Base-by-base conservation (phyloP, 805 yeast species). In the Teunomyces lycoperdinae region DNA sequence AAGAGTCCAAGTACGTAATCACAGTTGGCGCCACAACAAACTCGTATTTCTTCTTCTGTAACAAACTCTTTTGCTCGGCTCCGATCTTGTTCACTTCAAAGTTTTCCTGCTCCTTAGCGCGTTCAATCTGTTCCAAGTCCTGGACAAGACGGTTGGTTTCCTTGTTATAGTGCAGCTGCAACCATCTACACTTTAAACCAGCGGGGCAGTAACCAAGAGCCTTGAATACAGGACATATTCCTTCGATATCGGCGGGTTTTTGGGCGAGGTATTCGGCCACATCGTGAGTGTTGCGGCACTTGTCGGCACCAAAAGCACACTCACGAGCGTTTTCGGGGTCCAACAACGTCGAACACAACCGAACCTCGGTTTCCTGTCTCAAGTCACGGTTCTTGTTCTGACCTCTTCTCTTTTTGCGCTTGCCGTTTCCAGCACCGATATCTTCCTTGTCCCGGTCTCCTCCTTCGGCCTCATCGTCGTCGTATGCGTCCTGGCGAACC, bases 111-210 rank as follows among this genome's bases (percentile, higher is more conserved):
- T 20, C 24, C 55, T 64, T 54, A 51, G 56, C 51, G 9, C 40
- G 58, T 7, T 68, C 77, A 33, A 67, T 67, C 50, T 64, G 62
- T 1, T 58, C 79, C 43, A 64, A 62, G 59, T 80, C 83, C 46
- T 64, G 74, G 31, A 74, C 50, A 16, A 84, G 64, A 50, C 64
- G 69, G 46, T 68, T 71, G 13, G 74, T 66, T 48, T 73, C 84
- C 29, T 60, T 61, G 55, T 77, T 63, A 59, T 71, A 78, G 68
- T 94, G 98, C 11, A 88, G 79, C 3, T 78, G 70, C 48, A 94
- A 76, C 89, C 96, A 94, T 58, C 97, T 80, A 70, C 99, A 94
- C 64, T 89, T 92, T 57, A 88, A 68, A 0, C 99, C 99, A 51
- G 86, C 79, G 3, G 96, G 96, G 73, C 99, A 94, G 60, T 81